phyloP scores from a whole-genome alignment of 1,139 yeast species.

The Blastobotrys illinoisensis region DNA sequence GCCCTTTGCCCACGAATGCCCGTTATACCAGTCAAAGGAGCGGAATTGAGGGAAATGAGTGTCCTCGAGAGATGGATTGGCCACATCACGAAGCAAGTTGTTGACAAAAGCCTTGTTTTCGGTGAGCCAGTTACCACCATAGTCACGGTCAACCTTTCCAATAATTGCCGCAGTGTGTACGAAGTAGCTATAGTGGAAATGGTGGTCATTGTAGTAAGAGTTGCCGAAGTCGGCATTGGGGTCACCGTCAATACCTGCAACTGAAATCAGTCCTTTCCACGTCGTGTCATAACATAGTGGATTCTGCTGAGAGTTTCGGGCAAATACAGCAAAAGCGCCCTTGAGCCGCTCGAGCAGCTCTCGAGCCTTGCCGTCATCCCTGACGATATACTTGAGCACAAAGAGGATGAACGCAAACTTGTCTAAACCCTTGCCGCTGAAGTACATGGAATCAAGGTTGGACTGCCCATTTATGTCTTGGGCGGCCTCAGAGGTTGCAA shows the following conservation, averaged over 20 bases:
- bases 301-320: constrained; percentile 42
- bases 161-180: constrained; percentile 68
- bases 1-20: constrained; percentile 81
- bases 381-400: constrained; percentile 49
- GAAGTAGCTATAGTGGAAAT: constrained; percentile 67
- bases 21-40: constrained; percentile 70
- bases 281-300: constrained; percentile 63
- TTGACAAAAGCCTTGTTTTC: constrained; percentile 58
- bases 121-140: constrained; percentile 58
- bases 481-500: constrained; percentile 52
- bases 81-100: constrained; percentile 59
- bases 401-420: constrained; percentile 67
- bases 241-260: constrained; percentile 41
- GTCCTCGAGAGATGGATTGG: constrained; percentile 57
- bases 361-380: constrained; percentile 45
- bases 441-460: constrained; percentile 50
- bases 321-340: constrained; percentile 47
- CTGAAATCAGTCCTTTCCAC: constrained; percentile 60
- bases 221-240: constrained; percentile 53
- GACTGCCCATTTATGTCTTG: constrained; percentile 52
- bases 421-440: constrained; percentile 64
- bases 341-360: constrained; percentile 46
- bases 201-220: constrained; percentile 64
- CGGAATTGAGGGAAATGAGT: constrained; percentile 62
- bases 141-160: constrained; percentile 51